Percentiles rank a stretch among this genome's conserved stretches.
Conservation (phyloP, 371 early-diverging fungal species). For the Mucor lusitanicus region DNA sequence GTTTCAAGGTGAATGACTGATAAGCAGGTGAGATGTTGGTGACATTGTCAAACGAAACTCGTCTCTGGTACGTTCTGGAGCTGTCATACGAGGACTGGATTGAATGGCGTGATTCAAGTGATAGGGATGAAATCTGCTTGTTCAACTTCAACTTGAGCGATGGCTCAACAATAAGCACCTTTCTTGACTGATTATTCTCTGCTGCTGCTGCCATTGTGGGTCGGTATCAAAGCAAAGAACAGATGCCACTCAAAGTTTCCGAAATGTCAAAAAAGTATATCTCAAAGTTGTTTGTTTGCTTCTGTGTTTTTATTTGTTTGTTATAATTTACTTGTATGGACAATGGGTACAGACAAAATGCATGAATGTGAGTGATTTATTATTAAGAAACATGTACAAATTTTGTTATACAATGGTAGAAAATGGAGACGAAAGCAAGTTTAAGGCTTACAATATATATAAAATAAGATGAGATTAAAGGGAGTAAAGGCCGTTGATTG, state of each 20-base stretch:
- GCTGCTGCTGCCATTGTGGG: not conserved
- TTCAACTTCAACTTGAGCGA: not conserved
- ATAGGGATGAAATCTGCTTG: not conserved
- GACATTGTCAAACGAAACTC: constrained; percentile 37
- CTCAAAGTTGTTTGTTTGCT: not conserved
- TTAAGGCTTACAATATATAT: not conserved
- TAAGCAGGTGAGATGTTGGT: constrained; percentile 7
- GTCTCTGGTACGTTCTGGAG: constrained; percentile 5
- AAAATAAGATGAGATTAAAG: not conserved
- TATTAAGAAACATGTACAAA: not conserved
- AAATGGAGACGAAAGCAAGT: not conserved
- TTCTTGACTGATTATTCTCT: not conserved
- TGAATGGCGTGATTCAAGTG: constrained; percentile 4
- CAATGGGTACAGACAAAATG: not conserved
- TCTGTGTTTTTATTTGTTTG: not conserved
- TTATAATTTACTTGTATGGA: not conserved
- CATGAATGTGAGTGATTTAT: not conserved
- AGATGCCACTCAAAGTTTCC: not conserved
- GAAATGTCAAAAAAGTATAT: not conserved
- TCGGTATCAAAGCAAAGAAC: not conserved
- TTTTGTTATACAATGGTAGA: not conserved
- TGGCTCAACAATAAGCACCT: not conserved
- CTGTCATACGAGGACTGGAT: not conserved
- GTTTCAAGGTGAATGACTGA: constrained; percentile 23
- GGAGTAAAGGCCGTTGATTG: not conserved